These are phyloP conservation scores for Spathaspora jeffriesii DNA, from an alignment of 1,139 yeast species.

Conservation along the genomic window DNA sequence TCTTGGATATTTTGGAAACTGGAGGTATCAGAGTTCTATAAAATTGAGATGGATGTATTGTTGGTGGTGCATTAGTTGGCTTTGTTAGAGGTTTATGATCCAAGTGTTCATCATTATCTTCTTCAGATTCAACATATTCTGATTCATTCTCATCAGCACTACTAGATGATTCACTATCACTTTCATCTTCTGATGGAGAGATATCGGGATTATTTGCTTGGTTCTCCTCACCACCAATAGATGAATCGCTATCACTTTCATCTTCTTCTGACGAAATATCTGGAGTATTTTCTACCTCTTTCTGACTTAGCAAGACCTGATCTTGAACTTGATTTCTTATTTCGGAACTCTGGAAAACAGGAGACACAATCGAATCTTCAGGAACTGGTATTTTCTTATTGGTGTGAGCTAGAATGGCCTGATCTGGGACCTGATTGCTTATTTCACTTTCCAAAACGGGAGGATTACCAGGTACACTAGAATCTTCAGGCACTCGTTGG, in stretches of 20 bases:
- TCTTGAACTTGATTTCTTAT: no score
- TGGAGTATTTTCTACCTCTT: neutral
- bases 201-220: neutral
- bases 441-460: neutral
- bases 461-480: neutral
- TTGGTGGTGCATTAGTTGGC: neutral
- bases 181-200: neutral
- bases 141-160: neutral
- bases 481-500: neutral
- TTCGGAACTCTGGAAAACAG: no score
- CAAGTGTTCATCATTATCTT: neutral
- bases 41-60: slow-evolving; percentile 1
- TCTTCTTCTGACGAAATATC: neutral
- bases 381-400: no score
- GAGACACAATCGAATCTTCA: no score
- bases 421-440: neutral
- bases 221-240: neutral
- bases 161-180: neutral
- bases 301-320: neutral
- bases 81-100: neutral
- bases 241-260: neutral
- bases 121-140: neutral
- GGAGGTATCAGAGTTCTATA: slow-evolving; percentile 1
- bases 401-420: no score
- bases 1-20: neutral